These are phyloP conservation scores for Excoecaria agallocha DNA, from an alignment of 345 rosid genomes.

Conservation along the genomic window DNA sequence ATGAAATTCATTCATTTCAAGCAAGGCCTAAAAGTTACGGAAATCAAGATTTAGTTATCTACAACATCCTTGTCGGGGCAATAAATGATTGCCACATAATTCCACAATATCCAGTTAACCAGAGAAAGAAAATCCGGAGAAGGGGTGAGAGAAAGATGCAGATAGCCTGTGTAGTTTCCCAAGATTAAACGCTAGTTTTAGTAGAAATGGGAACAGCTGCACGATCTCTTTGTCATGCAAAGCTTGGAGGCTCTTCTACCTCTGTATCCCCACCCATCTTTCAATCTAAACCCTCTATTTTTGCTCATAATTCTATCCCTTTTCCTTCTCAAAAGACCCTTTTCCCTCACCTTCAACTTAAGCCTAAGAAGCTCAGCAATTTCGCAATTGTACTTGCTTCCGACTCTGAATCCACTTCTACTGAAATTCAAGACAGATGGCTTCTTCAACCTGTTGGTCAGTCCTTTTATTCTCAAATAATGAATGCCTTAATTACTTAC, in stretches of 20 bases:
- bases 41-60: slow-evolving; percentile 30
- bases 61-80: slow-evolving; percentile 28
- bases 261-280: slow-evolving; percentile 25
- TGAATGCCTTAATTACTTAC: neutral
- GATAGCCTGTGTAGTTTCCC: neutral
- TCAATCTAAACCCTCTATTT: slow-evolving; percentile 26
- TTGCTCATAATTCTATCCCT: slow-evolving; percentile 26
- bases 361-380: slow-evolving; percentile 26
- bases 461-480: slow-evolving; percentile 6
- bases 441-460: slow-evolving; percentile 84
- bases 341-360: slow-evolving; percentile 19
- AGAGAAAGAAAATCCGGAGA: neutral
- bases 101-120: slow-evolving; percentile 11
- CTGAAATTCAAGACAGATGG: slow-evolving; percentile 53
- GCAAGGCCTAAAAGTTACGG: too few species aligned
- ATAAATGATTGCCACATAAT: slow-evolving; percentile 50
- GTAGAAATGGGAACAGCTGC: slow-evolving; percentile 36
- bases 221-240: slow-evolving; percentile 26
- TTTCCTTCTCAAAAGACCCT: slow-evolving; percentile 24
- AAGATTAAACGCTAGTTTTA: neutral
- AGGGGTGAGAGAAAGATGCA: too few species aligned
- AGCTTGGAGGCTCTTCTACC: slow-evolving; percentile 25
- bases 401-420: slow-evolving; percentile 32
- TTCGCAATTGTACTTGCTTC: slow-evolving; percentile 42
- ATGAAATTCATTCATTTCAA: too few species aligned